Evolutionary conservation across 208 protist species (phyloP), one percentile per base, ranked within the genome.

Genomic region (Trypanosomatidae sp.): DNA sequence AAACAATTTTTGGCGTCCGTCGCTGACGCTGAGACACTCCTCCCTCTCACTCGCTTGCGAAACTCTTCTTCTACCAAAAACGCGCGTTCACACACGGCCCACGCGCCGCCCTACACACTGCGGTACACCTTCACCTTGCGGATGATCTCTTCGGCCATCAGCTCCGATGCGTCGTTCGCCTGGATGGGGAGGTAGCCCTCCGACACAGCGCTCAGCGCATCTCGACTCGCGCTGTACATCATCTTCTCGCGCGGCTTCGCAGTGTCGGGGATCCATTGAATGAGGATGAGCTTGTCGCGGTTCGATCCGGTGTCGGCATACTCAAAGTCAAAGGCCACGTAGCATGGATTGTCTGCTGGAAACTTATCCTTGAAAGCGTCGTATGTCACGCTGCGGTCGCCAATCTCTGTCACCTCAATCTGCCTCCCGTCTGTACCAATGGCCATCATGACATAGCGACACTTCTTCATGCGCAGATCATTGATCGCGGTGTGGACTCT

Each of bases 301-400:
- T 46, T 77, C 28, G 64, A 62, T 39, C 77, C 81, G n/a, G 90
- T 91, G 30, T 89, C 77, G 28, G 66, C 84, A 76, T 90, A 98
- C 77, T 95, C 90, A 62, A 95, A 95, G 83, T 98, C 97, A 73
- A 88, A 97, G 53, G 95, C 87, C 72, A 83, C 92, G 81, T 98
- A 98, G 71, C 90, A 90, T 53, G 95, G 95, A 69, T 92, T 77
- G 41, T 82, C 75, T 12, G 80, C 43, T 71, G 87, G 77, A 33
- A 98, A 77, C 64, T 88, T 81, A 0, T 22, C 62, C 22, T 86
- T 53, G 77, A 99, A 97, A 13, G 93, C 80, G 22, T 87, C 82
- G 77, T 91, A 99, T 49, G 80, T 90, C 5, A 85, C 75, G 30
- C 47, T 41, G 25, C 86, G 60, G 19, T 50, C 66, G 46, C 88